Evolutionary conservation across 371 early-diverging fungal genomes (phyloP).

Genomic region (Coemansia sp.): DNA sequence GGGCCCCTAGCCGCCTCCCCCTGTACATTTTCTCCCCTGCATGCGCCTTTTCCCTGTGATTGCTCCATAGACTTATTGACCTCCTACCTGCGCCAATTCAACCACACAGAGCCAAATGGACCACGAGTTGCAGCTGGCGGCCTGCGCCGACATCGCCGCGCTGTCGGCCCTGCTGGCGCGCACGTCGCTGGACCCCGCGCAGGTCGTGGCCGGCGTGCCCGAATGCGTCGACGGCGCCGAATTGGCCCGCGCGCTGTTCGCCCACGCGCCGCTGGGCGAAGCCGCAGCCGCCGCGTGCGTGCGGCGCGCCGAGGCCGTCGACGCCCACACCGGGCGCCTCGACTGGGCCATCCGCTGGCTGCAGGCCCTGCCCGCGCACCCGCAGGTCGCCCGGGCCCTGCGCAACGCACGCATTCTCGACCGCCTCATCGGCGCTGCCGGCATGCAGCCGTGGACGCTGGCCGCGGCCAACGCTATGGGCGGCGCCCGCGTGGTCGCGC

Average conservation of each 20-base stretch:
- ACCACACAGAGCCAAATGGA: too few species aligned
- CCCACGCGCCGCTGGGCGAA: neutral
- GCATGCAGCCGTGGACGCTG: constrained; percentile 2
- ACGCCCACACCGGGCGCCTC: constrained; percentile 32
- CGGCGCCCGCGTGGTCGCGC: neutral
- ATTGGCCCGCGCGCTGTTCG: constrained; percentile 7
- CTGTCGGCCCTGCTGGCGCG: neutral
- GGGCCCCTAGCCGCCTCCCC: constrained; percentile 6
- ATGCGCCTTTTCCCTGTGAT: neutral
- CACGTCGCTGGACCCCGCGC: neutral
- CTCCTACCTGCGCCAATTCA: too few species aligned
- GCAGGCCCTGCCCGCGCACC: neutral
- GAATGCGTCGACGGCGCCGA: constrained; percentile 15
- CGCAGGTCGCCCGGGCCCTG: neutral
- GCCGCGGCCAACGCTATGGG: constrained; percentile 12
- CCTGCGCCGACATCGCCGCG: constrained; percentile 5
- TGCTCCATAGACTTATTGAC: neutral
- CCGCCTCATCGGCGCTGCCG: neutral
- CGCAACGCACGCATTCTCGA: constrained; percentile 13
- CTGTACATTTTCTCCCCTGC: neutral
- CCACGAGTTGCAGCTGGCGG: constrained; percentile 14
- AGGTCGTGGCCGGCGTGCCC: constrained; percentile 14
- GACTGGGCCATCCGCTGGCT: constrained; percentile 39
- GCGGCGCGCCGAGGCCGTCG: constrained; percentile 26
- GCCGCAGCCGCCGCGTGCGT: constrained; percentile 1